These are phyloP conservation scores for Hanseniaspora clermontiae DNA, from an alignment of 805 yeast genomes.

Conservation along the genomic window DNA sequence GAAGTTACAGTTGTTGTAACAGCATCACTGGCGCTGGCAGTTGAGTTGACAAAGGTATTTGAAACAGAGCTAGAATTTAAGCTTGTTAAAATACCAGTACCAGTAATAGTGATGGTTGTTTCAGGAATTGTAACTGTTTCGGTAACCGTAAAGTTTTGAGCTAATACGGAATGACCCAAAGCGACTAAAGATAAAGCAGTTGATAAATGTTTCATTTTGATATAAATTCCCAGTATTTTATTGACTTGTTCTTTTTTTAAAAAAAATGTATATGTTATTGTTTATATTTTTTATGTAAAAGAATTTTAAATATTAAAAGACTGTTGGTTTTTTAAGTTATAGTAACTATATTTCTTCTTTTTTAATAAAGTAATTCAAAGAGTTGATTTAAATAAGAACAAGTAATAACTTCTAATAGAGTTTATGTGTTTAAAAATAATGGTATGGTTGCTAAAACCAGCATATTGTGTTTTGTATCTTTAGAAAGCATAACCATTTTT, in stretches of 20 bases:
- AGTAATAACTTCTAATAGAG: no score
- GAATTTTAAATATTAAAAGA: neutral
- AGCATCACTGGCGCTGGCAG: neutral
- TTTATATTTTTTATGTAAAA: neutral
- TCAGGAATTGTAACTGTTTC: conserved; percentile 5
- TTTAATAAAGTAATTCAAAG: neutral
- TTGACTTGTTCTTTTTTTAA: neutral
- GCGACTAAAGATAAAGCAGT: neutral
- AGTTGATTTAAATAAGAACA: neutral
- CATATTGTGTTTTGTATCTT: neutral
- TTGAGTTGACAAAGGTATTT: neutral
- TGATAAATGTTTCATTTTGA: neutral
- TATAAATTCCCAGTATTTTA: neutral
- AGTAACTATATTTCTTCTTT: neutral
- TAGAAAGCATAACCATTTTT: no score
- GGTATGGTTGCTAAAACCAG: neutral
- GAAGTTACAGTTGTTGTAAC: neutral
- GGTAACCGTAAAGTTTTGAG: conserved; percentile 1
- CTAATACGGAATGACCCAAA: neutral
- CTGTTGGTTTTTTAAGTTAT: neutral
- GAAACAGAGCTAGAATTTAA: neutral
- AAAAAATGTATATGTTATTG: neutral
- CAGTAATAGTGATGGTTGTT: conserved; percentile 6
- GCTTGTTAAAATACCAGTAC: neutral
- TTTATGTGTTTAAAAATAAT: neutral